Percentiles rank a stretch among this genome's conserved stretches.
These are phyloP conservation scores for Leccinum disarticulatum DNA, from an alignment of 768 basidiomycete species.

Conservation along the genomic window DNA sequence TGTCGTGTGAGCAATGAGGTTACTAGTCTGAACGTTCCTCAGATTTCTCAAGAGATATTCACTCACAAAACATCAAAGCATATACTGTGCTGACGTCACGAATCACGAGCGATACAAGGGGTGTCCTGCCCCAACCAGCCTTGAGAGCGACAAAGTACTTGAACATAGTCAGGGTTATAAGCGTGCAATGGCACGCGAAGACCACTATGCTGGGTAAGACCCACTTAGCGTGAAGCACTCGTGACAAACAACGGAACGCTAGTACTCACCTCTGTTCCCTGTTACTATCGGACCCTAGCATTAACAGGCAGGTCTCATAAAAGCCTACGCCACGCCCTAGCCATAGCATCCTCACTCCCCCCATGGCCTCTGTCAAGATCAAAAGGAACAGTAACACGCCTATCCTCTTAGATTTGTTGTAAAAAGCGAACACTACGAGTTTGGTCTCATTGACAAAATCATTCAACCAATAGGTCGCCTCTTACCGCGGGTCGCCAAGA, in stretches of 20 bases:
- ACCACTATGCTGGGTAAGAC: not conserved
- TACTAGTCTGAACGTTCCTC: not conserved
- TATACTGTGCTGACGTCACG: constrained; percentile 18
- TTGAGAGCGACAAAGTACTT: constrained; percentile 20
- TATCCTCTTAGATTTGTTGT: constrained; percentile 17
- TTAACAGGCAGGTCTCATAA: not conserved
- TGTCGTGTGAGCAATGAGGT: not conserved
- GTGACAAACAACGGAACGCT: not conserved
- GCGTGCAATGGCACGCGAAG: constrained; percentile 9
- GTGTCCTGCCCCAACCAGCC: constrained; percentile 18
- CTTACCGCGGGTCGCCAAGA: constrained; percentile 20
- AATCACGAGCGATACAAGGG: constrained; percentile 21
- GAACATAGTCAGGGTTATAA: constrained; percentile 18
- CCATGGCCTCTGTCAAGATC: constrained; percentile 1
- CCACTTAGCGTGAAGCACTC: not conserved
- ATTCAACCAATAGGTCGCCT: not conserved
- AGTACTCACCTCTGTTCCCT: not conserved
- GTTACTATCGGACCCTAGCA: not conserved
- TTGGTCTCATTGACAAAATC: not conserved
- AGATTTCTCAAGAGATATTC: not conserved
- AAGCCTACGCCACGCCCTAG: not conserved
- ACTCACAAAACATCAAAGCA: constrained; percentile 11
- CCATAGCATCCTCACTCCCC: not conserved
- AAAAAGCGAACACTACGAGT: constrained; percentile 19
- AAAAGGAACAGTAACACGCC: constrained; percentile 6